Percentiles rank a stretch among this genome's conserved stretches.
Evolutionary conservation across 1,284 basidiomycete genomes (phyloP).

Genomic region (Abortiporus biennis): DNA sequence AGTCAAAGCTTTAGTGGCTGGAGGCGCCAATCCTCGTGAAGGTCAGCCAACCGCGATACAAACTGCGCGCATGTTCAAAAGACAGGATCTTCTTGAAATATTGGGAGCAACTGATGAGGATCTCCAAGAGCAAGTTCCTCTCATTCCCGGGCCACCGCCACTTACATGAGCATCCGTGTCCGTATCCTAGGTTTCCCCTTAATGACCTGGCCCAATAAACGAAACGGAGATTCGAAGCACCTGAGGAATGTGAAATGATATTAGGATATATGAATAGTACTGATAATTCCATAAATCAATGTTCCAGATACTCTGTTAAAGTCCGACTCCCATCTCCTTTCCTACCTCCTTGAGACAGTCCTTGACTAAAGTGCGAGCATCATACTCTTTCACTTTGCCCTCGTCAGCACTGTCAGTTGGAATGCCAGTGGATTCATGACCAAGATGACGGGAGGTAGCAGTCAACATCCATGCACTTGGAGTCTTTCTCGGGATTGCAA

Average conservation of each 20-base stretch:
- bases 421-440: conserved; percentile 6
- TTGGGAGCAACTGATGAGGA: conserved; percentile 54
- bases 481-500: conserved; percentile 56
- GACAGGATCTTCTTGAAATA: conserved; percentile 44
- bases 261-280: no score
- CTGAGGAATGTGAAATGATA: no score
- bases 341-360: conserved; percentile 71
- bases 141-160: conserved; percentile 17
- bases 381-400: conserved; percentile 41
- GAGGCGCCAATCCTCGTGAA: conserved; percentile 61
- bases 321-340: conserved; percentile 54
- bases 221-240: no score
- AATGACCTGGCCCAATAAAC: no score
- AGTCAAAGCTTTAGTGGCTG: conserved; percentile 51
- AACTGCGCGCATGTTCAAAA: conserved; percentile 61
- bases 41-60: conserved; percentile 75
- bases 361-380: conserved; percentile 62
- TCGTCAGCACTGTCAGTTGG: conserved; percentile 18
- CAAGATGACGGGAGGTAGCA: conserved; percentile 9
- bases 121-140: conserved; percentile 22
- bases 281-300: no score
- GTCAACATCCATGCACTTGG: conserved; percentile 60
- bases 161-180: background rate
- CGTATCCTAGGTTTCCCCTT: no score
- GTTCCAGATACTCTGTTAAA: no score